These are phyloP conservation scores for Spongospora subterranea DNA, from an alignment of 208 protist species.

Conservation along the genomic window DNA sequence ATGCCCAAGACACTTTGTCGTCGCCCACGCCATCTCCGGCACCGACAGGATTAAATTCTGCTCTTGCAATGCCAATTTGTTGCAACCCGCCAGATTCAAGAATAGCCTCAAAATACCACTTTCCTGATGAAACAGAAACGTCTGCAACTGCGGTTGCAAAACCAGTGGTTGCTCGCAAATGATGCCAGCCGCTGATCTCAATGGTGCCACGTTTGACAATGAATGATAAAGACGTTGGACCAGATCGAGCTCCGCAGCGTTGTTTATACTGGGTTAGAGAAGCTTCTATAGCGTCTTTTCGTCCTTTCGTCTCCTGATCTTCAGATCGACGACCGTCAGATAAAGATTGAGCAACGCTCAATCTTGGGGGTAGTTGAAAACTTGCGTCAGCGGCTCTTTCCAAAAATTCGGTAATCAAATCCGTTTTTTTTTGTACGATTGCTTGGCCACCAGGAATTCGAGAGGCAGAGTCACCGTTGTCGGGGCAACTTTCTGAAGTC, in stretches of 20 bases:
- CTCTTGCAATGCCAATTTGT: background rate
- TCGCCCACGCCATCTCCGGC: conserved; percentile 38
- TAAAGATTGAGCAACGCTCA: background rate
- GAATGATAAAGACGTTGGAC: conserved; percentile 37
- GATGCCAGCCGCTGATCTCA: conserved; percentile 23
- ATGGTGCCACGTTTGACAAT: conserved; percentile 13
- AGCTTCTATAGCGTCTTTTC: conserved; percentile 29
- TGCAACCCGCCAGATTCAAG: conserved; percentile 23
- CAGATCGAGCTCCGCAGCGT: conserved; percentile 19
- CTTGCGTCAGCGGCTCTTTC: conserved; percentile 19
- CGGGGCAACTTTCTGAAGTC: background rate
- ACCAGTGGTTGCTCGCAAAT: background rate
- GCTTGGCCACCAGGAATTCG: background rate
- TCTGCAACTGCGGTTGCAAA: conserved; percentile 44
- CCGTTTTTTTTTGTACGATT: background rate
- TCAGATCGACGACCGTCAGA: background rate
- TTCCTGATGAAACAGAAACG: conserved; percentile 23
- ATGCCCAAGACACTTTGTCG: conserved; percentile 34
- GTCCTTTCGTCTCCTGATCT: background rate
- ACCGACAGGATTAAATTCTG: conserved; percentile 32
- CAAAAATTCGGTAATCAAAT: conserved; percentile 42
- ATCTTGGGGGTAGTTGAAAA: conserved; percentile 15
- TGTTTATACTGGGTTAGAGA: conserved; percentile 43
- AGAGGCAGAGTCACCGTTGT: background rate
- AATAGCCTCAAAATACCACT: conserved; percentile 54